Base-by-base conservation (phyloP, 805 yeast species). In the Torulaspora delbrueckii region DNA sequence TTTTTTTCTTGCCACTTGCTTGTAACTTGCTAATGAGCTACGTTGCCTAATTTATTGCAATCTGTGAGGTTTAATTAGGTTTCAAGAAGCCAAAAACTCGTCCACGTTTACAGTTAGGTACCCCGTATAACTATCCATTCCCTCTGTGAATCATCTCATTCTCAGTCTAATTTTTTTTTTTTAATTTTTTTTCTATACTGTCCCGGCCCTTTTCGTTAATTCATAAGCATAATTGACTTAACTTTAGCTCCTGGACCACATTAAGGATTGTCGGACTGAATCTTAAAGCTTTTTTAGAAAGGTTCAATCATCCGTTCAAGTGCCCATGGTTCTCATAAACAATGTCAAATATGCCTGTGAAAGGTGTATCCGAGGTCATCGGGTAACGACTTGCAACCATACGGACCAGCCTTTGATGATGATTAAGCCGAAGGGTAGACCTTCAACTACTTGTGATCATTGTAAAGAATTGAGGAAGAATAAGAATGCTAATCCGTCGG, bases 301-400 rank as follows among this genome's bases (percentile, higher is more conserved):
- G 28, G 26, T 13, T 36, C 12, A 23, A 19, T 10, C n/a, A 13
- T 3, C n/a, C 19, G 24, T 18, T 12, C 25, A 18, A 24, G 18
- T 40, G 37, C 27, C 37, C 13, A 91, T 90, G 97, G 96, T 91
- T 46, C 72, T 87, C 43, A 82, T 91, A 42, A 87, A 89, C 58
- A 98, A 97, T 31, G 83, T 86, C 53, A 91, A 93, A 63, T 91
- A 89, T 66, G 98, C 99, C 48, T 91, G 99, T 65, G 96, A 89
- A 54, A 72, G 96, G 49, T 91, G 99, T 67, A 90, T 93, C 40
- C 76, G 99, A 50, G 99, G 99, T 36, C 99, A 93, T 62, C 73
- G 99, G 43, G 99, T 91, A 37, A 86, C 96, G 1, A 81, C 95
- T 2, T 93, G 99, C 67, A 82, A 84, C 37, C 99, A 93, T 64